Evolutionary conservation across 768 basidiomycete species (phyloP), one percentile per base, ranked within the genome.

Genomic region (Tulasnella sp.): DNA sequence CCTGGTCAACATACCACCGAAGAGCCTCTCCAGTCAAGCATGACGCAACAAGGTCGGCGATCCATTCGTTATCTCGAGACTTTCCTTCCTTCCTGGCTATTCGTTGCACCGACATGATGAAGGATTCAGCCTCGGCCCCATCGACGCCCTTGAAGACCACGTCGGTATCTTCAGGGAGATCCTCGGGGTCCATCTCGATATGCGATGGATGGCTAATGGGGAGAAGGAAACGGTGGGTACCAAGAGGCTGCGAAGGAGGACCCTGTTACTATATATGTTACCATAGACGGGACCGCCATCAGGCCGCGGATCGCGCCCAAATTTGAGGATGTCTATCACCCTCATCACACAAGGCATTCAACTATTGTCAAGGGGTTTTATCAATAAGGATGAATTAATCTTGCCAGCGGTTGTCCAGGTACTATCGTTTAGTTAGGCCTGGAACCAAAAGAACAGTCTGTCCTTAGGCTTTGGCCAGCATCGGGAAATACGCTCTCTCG

Each of bases 1-100:
- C 46, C 19, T 52, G 46, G 46, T 75, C 75, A 31, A 48, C 44
- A 36, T 75, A 75, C 75, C 75, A 75, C 6, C 52, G 44, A 24
- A 75, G 46, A 3, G 75, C 75, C 10, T 36, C 44, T 24, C 75
- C 75, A 18, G 40, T 36, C 40, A 75, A 36, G 46, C 46, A 75
- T 21, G 75, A 27, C 24, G 44, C 27, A 19, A 75, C 75, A 48
- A 48, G 44, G 4, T 75, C 75, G 19, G 27, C n/a, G 42, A 44
- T 44, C 75, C 75, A 75, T 9, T 44, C 44, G 44, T 34, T 48
- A 19, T 75, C 75, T 48, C 44, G 39, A 21, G n/a, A 42, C 9
- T 34, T 75, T n/a, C 75, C 75, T 44, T 75, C 75, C 46, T 19
- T 44, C 27, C 44, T 27, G 27, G 75, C 75, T 44, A 12, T 48